Evolutionary conservation across 768 basidiomycete genomes (phyloP).

Genomic region (Russula foetens): DNA sequence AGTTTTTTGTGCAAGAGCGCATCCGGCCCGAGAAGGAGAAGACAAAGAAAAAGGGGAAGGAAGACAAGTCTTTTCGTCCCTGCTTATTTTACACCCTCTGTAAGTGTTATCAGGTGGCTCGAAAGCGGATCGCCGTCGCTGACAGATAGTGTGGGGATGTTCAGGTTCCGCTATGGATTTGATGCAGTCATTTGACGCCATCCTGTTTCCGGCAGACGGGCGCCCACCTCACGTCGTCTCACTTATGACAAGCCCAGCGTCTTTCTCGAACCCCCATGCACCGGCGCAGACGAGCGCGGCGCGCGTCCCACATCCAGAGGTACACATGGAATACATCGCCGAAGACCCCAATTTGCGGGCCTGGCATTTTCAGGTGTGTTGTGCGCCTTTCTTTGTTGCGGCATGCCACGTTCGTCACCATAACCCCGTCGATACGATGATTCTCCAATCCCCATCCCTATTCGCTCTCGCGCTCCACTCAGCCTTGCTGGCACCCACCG

Average conservation of each 20-base stretch:
- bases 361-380: slow-evolving; percentile 64
- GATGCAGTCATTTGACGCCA: slow-evolving; percentile 54
- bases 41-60: no score
- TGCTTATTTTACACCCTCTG: background rate
- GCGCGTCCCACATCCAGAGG: slow-evolving; percentile 75
- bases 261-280: slow-evolving; percentile 17
- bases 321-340: slow-evolving; percentile 81
- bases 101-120: slow-evolving; percentile 1
- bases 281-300: slow-evolving; percentile 28
- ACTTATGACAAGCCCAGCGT: slow-evolving; percentile 60
- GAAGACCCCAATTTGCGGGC: slow-evolving; percentile 58
- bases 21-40: background rate
- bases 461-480: no score
- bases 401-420: no score
- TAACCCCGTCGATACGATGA: no score
- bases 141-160: slow-evolving; percentile 1
- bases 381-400: background rate
- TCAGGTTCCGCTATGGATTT: slow-evolving; percentile 46
- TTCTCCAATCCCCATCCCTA: no score
- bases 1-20: background rate
- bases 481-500: no score
- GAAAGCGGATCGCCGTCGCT: slow-evolving; percentile 10
- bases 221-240: slow-evolving; percentile 65
- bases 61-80: background rate
- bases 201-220: slow-evolving; percentile 75